Percentiles rank a stretch among this genome's conserved stretches.
phyloP scores from a whole-genome alignment of 1,284 basidiomycete genomes.

The Stereum hirsutum region DNA sequence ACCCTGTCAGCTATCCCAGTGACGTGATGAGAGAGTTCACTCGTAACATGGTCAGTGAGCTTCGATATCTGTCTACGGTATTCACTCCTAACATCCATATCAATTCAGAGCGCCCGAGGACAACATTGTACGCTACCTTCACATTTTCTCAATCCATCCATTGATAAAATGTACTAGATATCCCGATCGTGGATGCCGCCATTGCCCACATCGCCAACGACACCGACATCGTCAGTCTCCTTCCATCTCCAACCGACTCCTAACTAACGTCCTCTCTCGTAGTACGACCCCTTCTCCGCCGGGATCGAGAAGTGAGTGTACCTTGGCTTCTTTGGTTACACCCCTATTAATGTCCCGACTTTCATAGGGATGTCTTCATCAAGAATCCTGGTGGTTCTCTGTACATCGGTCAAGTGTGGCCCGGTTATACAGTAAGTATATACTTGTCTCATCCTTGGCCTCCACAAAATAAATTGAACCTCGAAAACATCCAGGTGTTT shows the following conservation, averaged over 20 bases:
- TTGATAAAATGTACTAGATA: too few relatives aligned
- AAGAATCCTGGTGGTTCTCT: slow-evolving; percentile 59
- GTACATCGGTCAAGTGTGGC: slow-evolving; percentile 63
- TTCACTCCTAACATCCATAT: too few relatives aligned
- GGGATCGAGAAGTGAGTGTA: slow-evolving; percentile 29
- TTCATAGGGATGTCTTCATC: slow-evolving; percentile 46
- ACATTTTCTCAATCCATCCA: slow-evolving; percentile 17
- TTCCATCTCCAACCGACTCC: too few relatives aligned
- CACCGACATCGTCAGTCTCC: slow-evolving; percentile 28
- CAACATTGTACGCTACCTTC: slow-evolving; percentile 27
- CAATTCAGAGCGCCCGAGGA: slow-evolving; percentile 21
- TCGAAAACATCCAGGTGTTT: slow-evolving; percentile 27
- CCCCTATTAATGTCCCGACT: too few relatives aligned
- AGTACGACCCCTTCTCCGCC: slow-evolving; percentile 38
- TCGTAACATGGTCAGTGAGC: slow-evolving; percentile 38
- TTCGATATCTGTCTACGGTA: not conserved
- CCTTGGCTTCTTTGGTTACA: too few relatives aligned
- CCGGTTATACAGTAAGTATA: slow-evolving; percentile 38
- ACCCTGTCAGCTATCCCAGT: slow-evolving; percentile 53
- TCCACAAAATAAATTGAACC: not conserved
- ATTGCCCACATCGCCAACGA: slow-evolving; percentile 27
- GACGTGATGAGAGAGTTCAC: slow-evolving; percentile 58
- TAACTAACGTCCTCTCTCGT: not conserved
- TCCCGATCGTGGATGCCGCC: slow-evolving; percentile 33
- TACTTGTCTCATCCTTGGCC: too few relatives aligned